phyloP scores from a whole-genome alignment of 192 early-diverging fungal species.

The Entrophospora sp. region DNA sequence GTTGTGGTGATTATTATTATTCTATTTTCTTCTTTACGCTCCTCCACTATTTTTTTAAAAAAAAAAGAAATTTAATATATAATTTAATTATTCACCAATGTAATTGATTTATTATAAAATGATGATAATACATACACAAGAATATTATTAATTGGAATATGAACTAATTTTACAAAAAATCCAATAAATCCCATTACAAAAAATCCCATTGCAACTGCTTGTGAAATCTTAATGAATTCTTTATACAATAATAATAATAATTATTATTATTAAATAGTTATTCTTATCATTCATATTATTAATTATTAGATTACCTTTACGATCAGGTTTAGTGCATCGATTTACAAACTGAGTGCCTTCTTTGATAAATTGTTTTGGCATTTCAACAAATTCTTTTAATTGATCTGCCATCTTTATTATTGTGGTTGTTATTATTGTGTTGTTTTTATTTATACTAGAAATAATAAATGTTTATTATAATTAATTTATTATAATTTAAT shows the following conservation, averaged over 20 bases:
- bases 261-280: not conserved
- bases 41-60: too few relatives aligned
- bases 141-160: slow-evolving; percentile 99
- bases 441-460: too few relatives aligned
- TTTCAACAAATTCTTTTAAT: slow-evolving; percentile 51
- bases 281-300: not conserved
- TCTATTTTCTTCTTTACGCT: too few relatives aligned
- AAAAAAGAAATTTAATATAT: too few relatives aligned
- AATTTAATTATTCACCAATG: too few relatives aligned
- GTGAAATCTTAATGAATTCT: slow-evolving; percentile 94
- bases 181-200: slow-evolving; percentile 95
- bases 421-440: too few relatives aligned
- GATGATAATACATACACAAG: slow-evolving; percentile 64
- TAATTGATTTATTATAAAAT: too few relatives aligned
- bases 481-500: too few relatives aligned
- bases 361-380: slow-evolving; percentile 85
- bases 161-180: slow-evolving; percentile 97
- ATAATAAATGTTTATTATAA: too few relatives aligned
- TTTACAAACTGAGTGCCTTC: slow-evolving; percentile 87
- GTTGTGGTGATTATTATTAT: too few relatives aligned
- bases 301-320: slow-evolving; percentile 52
- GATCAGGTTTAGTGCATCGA: slow-evolving; percentile 96
- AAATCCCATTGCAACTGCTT: slow-evolving; percentile 91
- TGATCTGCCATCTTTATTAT: slow-evolving; percentile 16
- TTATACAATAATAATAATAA: not conserved